Base-by-base conservation (phyloP, 768 basidiomycete species). In the Kwoniella botswanensis region DNA sequence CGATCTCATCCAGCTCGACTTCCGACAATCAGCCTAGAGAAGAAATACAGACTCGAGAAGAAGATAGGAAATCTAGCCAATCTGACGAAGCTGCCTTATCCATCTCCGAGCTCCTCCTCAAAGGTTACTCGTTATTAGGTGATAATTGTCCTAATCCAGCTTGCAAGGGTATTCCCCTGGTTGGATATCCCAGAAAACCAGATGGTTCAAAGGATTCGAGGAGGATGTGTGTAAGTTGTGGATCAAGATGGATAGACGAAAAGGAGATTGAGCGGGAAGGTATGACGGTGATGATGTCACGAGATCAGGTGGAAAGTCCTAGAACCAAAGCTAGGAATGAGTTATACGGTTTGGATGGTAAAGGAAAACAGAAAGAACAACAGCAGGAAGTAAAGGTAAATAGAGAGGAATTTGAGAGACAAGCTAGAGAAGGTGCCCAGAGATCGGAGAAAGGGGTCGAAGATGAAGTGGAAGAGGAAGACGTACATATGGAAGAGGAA, bases 101-200 rank as follows among this genome's bases (percentile, higher is more conserved):
- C 22, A 83, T 82, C 13, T 80, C 78, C 2, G 22, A 56, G 7
- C 71, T 81, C 6, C 70, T 83, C 13, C 65, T 83, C 0, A 78
- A 74, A 65, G 82, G 82, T 4, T 82, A 80, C 52, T 79, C 81
- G 1, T 73, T 83, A 1, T 65, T 83, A 1, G 69, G 71, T 44
- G 66, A 67, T 15, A 80, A 74, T 61, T 83, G 82, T 54, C 78
- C 77, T 13, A 73, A 71, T 21, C 21, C 73, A 18, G 44, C 56
- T 1, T 83, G 82, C 63, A 59, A 66, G 21, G 81, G 79, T 4
- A 77, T 83, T 21, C 82, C 82, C 5, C 75, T 83, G 13, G 79
- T 83, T 24, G 82, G 82, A 3, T 81, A 78, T 62, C 82, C 82
- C 3, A 55, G 74, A 52, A 68, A 70, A 46, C 68, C 72, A 13